Conservation (phyloP, 2,329 filamentous ascomycete genomes). For the Lasiodiplodia citricola region DNA sequence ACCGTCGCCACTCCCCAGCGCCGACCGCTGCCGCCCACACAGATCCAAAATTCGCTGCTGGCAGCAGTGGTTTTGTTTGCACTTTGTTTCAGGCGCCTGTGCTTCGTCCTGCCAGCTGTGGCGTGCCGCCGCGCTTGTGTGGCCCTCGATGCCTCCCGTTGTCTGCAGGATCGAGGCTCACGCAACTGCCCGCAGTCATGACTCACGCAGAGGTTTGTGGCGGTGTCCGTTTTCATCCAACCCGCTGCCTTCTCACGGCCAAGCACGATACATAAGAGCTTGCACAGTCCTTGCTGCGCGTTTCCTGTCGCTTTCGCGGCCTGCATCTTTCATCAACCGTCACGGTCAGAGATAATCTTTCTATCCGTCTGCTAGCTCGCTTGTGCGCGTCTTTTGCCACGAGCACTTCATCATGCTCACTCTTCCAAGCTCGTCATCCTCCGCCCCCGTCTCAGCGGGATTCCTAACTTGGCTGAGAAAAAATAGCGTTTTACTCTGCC, state of each 20-base stretch:
- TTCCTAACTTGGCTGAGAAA: constrained; percentile 10
- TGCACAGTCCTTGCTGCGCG: neutral
- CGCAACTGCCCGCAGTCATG: neutral
- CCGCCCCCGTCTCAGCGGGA: neutral
- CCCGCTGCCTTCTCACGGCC: neutral
- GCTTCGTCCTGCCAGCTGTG: neutral
- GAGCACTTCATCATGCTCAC: constrained; percentile 2
- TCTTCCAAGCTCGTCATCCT: constrained; percentile 11
- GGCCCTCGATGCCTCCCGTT: neutral
- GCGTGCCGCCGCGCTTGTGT: neutral
- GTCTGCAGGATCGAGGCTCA: neutral
- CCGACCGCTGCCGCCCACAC: neutral
- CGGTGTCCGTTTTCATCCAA: constrained; percentile 8
- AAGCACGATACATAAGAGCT: neutral
- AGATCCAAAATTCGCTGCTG: neutral
- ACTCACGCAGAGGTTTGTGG: constrained; percentile 12
- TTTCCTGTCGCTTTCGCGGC: neutral
- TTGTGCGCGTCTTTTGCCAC: neutral
- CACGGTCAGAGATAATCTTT: no score
- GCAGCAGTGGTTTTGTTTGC: neutral
- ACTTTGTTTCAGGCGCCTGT: neutral
- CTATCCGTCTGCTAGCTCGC: neutral
- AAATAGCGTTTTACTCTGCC: constrained; percentile 14
- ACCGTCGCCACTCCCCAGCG: constrained; percentile 1
- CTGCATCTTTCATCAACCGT: neutral